A percentile compares a stretch with the other conserved stretches of the same genome.
These are phyloP conservation scores for Begonia masoniana DNA, from an alignment of 306 rosid species.

Conservation along the genomic window DNA sequence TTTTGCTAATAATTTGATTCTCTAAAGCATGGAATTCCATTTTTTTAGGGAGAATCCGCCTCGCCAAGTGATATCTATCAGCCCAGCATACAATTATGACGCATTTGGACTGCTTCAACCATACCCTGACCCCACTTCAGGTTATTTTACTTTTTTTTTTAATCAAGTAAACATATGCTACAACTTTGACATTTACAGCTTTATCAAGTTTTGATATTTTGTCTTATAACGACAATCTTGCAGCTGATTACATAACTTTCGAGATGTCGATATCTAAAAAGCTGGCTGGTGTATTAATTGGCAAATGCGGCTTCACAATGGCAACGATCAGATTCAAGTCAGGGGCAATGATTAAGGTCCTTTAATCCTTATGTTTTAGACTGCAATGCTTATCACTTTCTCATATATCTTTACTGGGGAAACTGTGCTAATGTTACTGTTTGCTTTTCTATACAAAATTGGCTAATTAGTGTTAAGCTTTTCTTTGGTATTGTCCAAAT, in stretches of 20 bases:
- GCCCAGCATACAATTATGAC: slow-evolving; percentile 74
- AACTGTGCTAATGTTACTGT: too few species aligned
- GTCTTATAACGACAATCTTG: slow-evolving; percentile 98
- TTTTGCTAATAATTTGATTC: slow-evolving; percentile 7
- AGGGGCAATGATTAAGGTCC: slow-evolving; percentile 89
- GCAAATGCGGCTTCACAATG: slow-evolving; percentile 75
- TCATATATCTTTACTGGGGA: too few species aligned
- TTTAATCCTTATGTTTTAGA: slow-evolving; percentile 7
- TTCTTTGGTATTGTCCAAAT: too few species aligned
- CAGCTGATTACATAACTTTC: slow-evolving; percentile 94
- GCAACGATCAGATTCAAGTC: slow-evolving; percentile 86
- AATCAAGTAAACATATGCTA: slow-evolving; percentile 14
- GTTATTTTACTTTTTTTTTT: slow-evolving; percentile 52
- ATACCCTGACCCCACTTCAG: slow-evolving; percentile 68
- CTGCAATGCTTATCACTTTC: too few species aligned
- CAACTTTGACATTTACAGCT: slow-evolving; percentile 36
- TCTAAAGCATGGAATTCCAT: slow-evolving; percentile 5
- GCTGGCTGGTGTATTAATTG: slow-evolving; percentile 93
- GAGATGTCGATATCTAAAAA: slow-evolving; percentile 96
- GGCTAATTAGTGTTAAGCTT: too few species aligned
- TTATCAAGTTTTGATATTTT: slow-evolving; percentile 56
- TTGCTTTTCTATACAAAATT: too few species aligned
- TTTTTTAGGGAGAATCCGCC: slow-evolving; percentile 73
- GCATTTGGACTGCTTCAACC: slow-evolving; percentile 58
- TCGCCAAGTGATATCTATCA: slow-evolving; percentile 77